Conservation (phyloP, 2,329 filamentous ascomycete species). For the Eutypella sp. region DNA sequence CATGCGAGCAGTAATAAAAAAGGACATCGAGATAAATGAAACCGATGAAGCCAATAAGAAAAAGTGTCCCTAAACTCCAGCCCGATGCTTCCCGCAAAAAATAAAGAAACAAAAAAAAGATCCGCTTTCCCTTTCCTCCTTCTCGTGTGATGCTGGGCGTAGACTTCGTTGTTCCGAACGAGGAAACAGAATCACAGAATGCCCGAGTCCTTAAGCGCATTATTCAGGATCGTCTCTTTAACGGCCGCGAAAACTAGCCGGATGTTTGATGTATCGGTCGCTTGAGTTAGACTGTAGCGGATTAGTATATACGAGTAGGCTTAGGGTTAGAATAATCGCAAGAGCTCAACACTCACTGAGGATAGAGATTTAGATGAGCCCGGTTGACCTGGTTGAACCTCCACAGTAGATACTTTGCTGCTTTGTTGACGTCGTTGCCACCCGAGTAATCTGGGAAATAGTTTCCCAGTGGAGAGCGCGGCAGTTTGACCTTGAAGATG, state of each 20-base stretch:
- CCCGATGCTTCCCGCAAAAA: conserved; percentile 27
- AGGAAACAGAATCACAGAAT: conserved; percentile 62
- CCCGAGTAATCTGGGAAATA: conserved; percentile 99
- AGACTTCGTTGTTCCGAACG: conserved; percentile 6
- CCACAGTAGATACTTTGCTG: conserved; percentile 96
- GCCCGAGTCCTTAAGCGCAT: conserved; percentile 94
- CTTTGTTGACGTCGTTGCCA: conserved; percentile 95
- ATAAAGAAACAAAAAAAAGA: too few relatives aligned
- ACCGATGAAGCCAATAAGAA: too few relatives aligned
- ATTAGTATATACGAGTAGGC: too few relatives aligned
- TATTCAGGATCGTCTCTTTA: conserved; percentile 98
- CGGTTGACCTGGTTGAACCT: conserved; percentile 98
- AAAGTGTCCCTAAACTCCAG: background rate
- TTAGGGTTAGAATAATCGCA: too few relatives aligned
- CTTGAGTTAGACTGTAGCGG: conserved; percentile 77
- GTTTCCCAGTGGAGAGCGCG: conserved; percentile 81
- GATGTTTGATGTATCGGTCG: conserved; percentile 97
- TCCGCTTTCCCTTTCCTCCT: conserved; percentile 8
- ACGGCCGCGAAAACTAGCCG: conserved; percentile 96
- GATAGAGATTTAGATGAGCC: conserved; percentile 92
- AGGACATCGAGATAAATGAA: too few relatives aligned
- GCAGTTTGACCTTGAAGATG: conserved; percentile 92
- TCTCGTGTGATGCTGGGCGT: conserved; percentile 10
- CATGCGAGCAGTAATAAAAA: too few relatives aligned
- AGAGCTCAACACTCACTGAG: conserved; percentile 67